Conservation (phyloP, 352 stramenopile species). For the Pythium aphanidermatum region DNA sequence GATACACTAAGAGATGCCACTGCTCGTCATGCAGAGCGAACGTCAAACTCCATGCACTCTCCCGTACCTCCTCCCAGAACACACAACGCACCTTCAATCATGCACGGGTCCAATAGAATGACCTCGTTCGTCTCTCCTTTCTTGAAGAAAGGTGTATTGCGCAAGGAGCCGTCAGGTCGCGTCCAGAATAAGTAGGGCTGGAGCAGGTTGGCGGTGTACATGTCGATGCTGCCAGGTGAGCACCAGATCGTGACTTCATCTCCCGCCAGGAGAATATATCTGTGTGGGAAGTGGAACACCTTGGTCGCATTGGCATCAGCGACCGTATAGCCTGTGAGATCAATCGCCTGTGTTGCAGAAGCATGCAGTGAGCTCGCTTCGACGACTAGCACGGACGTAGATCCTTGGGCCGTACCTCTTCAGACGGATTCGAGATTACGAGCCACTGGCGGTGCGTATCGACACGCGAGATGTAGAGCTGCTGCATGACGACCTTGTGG, state of each 20-base stretch:
- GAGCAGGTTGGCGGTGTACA: constrained; percentile 71
- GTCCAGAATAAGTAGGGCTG: constrained; percentile 84
- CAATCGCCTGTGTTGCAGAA: constrained; percentile 26
- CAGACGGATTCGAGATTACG: constrained; percentile 77
- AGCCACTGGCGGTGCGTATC: constrained; percentile 74
- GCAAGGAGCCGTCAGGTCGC: constrained; percentile 42
- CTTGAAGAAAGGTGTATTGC: constrained; percentile 54
- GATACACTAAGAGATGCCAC: constrained; percentile 67
- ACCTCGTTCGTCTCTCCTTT: constrained; percentile 44
- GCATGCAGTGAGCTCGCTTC: no score
- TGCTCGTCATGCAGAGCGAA: neutral
- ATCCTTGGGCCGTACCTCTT: no score
- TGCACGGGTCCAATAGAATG: constrained; percentile 63
- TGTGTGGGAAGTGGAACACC: constrained; percentile 57
- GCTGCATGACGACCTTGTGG: constrained; percentile 79
- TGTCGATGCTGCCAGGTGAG: constrained; percentile 47
- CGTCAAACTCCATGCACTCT: no score
- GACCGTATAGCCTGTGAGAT: constrained; percentile 65
- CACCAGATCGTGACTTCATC: constrained; percentile 83
- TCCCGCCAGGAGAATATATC: constrained; percentile 65
- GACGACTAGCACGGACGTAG: no score
- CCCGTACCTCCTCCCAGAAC: neutral
- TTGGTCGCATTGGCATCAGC: constrained; percentile 33
- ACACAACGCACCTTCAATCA: constrained; percentile 45
- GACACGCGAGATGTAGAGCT: constrained; percentile 78